Percentiles rank a stretch among this genome's conserved stretches.
Evolutionary conservation across 2,329 filamentous ascomycete species (phyloP).

Genomic region (Sclerotinia subarctica): DNA sequence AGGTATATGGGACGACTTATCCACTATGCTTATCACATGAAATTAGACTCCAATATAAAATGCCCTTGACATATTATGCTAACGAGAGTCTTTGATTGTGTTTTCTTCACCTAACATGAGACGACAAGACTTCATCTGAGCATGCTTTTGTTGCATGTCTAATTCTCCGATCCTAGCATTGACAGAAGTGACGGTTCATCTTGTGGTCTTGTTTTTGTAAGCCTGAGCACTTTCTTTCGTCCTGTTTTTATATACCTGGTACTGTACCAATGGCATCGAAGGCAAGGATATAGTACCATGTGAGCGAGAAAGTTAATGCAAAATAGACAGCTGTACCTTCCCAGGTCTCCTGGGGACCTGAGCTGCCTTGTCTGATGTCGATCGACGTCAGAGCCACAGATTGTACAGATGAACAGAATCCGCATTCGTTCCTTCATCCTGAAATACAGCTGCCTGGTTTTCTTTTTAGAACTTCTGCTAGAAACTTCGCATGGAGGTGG

Average conservation of each 20-base stretch:
- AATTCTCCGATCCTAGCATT: conserved; percentile 14
- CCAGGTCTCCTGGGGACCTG: not conserved
- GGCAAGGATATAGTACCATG: not conserved
- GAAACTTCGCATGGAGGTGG: not conserved
- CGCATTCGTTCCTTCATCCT: not conserved
- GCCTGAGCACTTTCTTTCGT: not conserved
- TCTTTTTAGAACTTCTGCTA: not conserved
- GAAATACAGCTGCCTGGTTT: not conserved
- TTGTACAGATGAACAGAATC: not conserved
- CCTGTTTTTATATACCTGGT: not conserved
- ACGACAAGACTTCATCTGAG: not conserved
- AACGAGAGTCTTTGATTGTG: not conserved
- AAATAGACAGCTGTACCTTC: not conserved
- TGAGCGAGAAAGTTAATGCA: not conserved
- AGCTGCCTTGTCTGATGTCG: not conserved
- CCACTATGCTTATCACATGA: not conserved
- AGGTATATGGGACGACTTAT: not conserved
- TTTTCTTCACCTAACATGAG: not conserved
- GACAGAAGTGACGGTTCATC: not conserved
- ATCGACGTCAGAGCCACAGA: not conserved
- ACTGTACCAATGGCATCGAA: not conserved
- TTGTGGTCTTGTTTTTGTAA: not conserved
- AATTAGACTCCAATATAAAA: not conserved
- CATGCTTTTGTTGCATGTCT: conserved; percentile 15
- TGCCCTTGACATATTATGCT: not conserved